phyloP scores from a whole-genome alignment of 306 rosid genomes.

The Corylus heterophylla region DNA sequence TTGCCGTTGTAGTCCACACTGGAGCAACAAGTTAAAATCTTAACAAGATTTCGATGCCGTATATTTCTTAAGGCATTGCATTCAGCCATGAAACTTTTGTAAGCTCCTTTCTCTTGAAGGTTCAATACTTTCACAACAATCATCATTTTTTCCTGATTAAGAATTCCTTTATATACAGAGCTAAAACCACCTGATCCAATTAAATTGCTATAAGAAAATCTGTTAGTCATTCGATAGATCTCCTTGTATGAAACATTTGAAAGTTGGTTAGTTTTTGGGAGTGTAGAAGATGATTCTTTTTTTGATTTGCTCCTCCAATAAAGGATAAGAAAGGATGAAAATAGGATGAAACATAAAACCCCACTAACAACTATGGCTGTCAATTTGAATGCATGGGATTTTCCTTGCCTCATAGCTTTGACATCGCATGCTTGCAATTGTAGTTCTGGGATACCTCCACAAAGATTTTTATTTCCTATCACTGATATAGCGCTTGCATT shows the following conservation, averaged over 20 bases:
- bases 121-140: constrained; percentile 37
- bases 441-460: constrained; percentile 12
- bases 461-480: constrained; percentile 18
- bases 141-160: constrained; percentile 7
- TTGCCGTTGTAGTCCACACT: constrained; percentile 22
- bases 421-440: constrained; percentile 8
- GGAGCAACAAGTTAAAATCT: constrained; percentile 35
- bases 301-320: not conserved
- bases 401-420: constrained; percentile 14
- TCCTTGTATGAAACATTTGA: constrained; percentile 25
- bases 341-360: not conserved
- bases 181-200: constrained; percentile 4
- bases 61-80: constrained; percentile 25
- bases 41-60: constrained; percentile 26
- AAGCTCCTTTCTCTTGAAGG: constrained; percentile 29
- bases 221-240: constrained; percentile 16
- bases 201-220: constrained; percentile 18
- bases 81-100: constrained; percentile 28
- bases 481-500: constrained; percentile 23
- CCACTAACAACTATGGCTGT: constrained; percentile 9
- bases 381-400: not conserved
- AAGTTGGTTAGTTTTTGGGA: not conserved
- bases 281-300: not conserved
- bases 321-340: not conserved
- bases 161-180: constrained; percentile 27